These are phyloP conservation scores for Rhizopogon vulgaris DNA, from an alignment of 768 basidiomycete species.

Conservation along the genomic window DNA sequence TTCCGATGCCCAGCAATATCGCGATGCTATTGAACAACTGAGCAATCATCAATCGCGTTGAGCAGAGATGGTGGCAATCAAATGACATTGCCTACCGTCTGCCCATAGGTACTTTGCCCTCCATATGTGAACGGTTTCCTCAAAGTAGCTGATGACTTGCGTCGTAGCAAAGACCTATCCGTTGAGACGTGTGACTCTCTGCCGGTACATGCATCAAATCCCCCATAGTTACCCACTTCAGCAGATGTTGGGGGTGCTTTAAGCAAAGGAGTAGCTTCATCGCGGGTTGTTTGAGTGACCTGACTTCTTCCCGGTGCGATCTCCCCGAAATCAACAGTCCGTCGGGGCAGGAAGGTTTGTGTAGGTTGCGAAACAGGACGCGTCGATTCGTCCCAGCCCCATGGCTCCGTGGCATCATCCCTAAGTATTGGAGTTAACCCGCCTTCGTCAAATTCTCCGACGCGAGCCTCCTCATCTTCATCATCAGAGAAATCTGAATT, in stretches of 20 bases:
- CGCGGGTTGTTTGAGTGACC: neutral
- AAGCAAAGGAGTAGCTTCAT: constrained; percentile 35
- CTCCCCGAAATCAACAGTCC: neutral
- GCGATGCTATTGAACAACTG: constrained; percentile 89
- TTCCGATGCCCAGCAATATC: constrained; percentile 81
- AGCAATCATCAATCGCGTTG: constrained; percentile 4
- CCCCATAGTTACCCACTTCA: neutral
- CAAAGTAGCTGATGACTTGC: neutral
- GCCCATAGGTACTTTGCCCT: constrained; percentile 68
- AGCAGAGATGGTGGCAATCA: neutral
- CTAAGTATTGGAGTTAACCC: neutral
- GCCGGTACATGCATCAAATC: no score
- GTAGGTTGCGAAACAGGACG: neutral
- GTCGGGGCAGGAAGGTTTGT: neutral
- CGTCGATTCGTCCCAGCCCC: constrained; percentile 16
- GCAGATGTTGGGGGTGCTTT: constrained; percentile 17
- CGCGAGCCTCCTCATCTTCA: constrained; percentile 22
- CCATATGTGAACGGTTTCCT: constrained; percentile 27
- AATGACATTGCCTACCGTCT: constrained; percentile 46
- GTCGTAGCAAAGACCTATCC: constrained; percentile 2
- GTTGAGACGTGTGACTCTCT: neutral
- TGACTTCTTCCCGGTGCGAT: neutral
- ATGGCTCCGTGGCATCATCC: constrained; percentile 13
- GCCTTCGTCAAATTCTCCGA: constrained; percentile 12
- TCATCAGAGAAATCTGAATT: constrained; percentile 38